These are phyloP conservation scores for Pseudozyma tsukubaensis DNA, from an alignment of 1,284 basidiomycete genomes.

Conservation along the genomic window DNA sequence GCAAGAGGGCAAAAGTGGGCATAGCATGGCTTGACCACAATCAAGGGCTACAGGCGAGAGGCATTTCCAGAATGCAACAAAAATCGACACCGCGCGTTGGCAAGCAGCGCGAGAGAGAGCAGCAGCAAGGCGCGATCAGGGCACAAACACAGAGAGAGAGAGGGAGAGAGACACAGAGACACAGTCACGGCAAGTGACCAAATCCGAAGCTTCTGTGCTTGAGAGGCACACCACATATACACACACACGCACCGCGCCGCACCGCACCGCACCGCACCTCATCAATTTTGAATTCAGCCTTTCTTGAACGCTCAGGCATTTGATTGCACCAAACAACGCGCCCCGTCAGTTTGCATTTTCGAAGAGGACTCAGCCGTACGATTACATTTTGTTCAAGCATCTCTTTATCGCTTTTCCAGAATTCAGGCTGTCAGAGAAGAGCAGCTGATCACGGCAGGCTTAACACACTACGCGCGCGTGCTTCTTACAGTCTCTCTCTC, in stretches of 20 bases:
- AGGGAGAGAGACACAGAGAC: background rate
- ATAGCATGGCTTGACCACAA: constrained; percentile 6
- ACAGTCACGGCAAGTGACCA: background rate
- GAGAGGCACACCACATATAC: background rate
- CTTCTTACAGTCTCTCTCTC: no score
- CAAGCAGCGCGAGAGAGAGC: no score
- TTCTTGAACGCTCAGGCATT: background rate
- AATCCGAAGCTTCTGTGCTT: constrained; percentile 14
- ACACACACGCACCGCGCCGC: background rate
- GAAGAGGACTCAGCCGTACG: background rate
- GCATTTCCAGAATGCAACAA: background rate
- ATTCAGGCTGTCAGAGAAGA: no score
- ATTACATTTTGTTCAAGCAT: no score
- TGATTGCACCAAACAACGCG: constrained; percentile 14
- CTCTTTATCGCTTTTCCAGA: no score
- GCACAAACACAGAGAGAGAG: background rate
- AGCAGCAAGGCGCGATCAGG: constrained; percentile 35
- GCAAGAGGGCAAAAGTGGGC: background rate
- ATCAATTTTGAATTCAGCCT: background rate
- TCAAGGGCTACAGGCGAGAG: background rate
- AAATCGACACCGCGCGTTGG: background rate
- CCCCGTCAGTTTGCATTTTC: background rate
- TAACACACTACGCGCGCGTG: no score
- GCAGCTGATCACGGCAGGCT: no score
- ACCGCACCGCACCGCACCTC: background rate